Evolutionary conservation across 108 stramenopile genomes (phyloP), one percentile per base, ranked within the genome.

Genomic region (Hondaea fermentalgiana): DNA sequence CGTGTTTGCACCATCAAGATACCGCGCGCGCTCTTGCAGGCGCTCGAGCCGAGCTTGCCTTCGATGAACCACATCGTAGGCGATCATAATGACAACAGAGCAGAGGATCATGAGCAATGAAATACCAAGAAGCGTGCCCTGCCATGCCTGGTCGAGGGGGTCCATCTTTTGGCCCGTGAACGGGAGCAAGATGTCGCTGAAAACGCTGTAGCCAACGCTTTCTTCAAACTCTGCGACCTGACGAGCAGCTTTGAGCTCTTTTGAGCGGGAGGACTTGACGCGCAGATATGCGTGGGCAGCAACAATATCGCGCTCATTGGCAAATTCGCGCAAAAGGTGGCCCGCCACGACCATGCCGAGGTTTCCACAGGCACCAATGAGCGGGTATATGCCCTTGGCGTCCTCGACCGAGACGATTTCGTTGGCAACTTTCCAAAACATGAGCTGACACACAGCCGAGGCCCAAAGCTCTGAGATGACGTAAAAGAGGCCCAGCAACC

Each of bases 391-490:
- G 45, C 53, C 49, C 91, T 98, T 98, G 10, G 96, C 97, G 90
- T 97, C 96, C 21, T 97, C 97, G 8, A 98, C 97, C 19, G 97
- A 97, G 51, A 97, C 97, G 49, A 99, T 96, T 90, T 97, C 96
- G 92, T 99, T 99, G 44, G 99, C 98, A 91, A 98, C 97, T 25
- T 97, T 96, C 99, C 99, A 99, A 93, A 99, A 99, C 88, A 99
- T 91, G 35, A 99, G 92, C 59, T 96, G 95, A 44, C 97, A 95
- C 47, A 98, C 97, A 21, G 98, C 98, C 90, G 95, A 95, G 35
- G 98, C 98, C 97, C 98, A 98, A 95, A 98, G 96, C 93, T 99
- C 97, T n/a, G 98, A 97, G 95, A 97, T 93, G 90, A 97, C 97
- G 92, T 98, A 99, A 90, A 98, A 99, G 4, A 98, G 47, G 12